Conservation (phyloP, 768 basidiomycete genomes). For the Dendrothele bispora region DNA sequence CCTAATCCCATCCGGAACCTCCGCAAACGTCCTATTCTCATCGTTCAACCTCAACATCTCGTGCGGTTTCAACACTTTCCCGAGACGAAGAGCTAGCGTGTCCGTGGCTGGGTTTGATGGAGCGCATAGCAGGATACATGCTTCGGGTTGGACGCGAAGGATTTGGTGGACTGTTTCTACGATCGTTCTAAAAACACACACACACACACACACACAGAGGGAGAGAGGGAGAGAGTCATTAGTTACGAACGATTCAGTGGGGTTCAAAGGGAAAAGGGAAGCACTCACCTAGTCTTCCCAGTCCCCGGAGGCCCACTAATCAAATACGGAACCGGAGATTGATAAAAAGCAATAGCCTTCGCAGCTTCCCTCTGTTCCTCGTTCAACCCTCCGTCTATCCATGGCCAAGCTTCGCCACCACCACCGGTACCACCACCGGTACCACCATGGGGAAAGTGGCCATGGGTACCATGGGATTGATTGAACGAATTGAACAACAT, state of each 20-base stretch:
- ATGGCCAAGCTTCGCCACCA: slow-evolving; percentile 33
- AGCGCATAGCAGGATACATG: slow-evolving; percentile 49
- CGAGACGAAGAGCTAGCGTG: slow-evolving; percentile 43
- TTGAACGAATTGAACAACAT: no score
- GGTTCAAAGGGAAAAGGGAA: neutral
- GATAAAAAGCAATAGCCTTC: slow-evolving; percentile 39
- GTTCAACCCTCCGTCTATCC: slow-evolving; percentile 48
- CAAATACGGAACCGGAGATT: slow-evolving; percentile 46
- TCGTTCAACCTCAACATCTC: slow-evolving; percentile 51
- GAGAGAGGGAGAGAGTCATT: neutral
- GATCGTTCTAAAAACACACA: slow-evolving; percentile 44
- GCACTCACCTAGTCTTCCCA: slow-evolving; percentile 47
- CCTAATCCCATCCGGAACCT: slow-evolving; percentile 43
- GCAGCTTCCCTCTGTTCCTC: slow-evolving; percentile 46
- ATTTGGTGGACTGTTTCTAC: slow-evolving; percentile 51
- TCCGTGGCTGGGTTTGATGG: slow-evolving; percentile 54
- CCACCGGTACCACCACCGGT: no score
- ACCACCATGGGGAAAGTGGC: no score
- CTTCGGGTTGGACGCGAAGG: slow-evolving; percentile 44
- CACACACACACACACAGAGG: no score
- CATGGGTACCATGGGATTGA: neutral
- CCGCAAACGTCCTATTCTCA: slow-evolving; percentile 48
- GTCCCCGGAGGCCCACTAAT: slow-evolving; percentile 54
- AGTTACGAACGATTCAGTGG: no score
- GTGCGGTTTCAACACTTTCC: slow-evolving; percentile 34